Base-by-base conservation (phyloP, 805 yeast species). In the Hanseniaspora opuntiae region DNA sequence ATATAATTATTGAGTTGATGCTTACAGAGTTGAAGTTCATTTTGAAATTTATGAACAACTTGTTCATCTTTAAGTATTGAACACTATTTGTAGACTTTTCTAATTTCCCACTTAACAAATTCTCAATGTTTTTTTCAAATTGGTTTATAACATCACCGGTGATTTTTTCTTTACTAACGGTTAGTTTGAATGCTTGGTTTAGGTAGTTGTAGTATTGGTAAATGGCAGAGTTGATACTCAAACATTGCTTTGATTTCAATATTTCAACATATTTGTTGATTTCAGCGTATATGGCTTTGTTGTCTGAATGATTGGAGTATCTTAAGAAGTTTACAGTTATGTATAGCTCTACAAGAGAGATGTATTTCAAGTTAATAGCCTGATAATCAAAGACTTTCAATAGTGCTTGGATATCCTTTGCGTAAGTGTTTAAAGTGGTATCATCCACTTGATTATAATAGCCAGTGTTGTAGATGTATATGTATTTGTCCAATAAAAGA, bases 321-420 rank as follows among this genome's bases (percentile, higher is more conserved):
- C 45, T 22, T 20, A 40, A 33, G 8, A 41, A 33, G 19, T 41
- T 24, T 22, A 88, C 70, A 61, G 77, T 78, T 65, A 86, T 86
- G 50, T 84, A 80, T 60, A 86, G 74, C 63, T 86, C 95, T 58
- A 81, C 70, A 32, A 89, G 65, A 8, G 76, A 71, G 63, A 75
- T 81, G 50, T 74, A 65, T n/a, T 78, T 73, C 2, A 65, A 60
- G 10, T 70, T 44, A 2, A 49, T 41, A 14, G 47, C 17, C 22
- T 40, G 45, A 40, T 33, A 49, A 17, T 49, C 53, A 41, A 49
- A 49, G 14, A 49, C 17, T 41, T 35, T 49, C 19, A 49, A 17
- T 11, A 49, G 28, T 16, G 35, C 10, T n/a, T 40, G 36, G 9
- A 49, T 14, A 17, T 49, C 53, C 9, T 12, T 49, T 40, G 36